phyloP scores from a whole-genome alignment of 2,329 filamentous ascomycete genomes.

The Coleophoma crateriformis region DNA sequence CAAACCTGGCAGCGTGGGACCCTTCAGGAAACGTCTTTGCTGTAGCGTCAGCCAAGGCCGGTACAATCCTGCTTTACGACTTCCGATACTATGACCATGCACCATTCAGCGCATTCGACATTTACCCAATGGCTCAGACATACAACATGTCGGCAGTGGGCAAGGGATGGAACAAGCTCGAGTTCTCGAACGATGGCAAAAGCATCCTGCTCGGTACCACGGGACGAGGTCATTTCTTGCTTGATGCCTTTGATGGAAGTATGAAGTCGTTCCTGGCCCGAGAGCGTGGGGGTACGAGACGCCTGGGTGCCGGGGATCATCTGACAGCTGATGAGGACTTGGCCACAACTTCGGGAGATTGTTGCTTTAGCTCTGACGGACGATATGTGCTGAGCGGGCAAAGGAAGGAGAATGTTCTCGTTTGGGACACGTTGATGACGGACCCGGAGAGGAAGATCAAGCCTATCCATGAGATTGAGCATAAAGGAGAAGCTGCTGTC shows the following conservation, averaged over 20 bases:
- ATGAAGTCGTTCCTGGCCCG: constrained; percentile 68
- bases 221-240: constrained; percentile 77
- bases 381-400: constrained; percentile 82
- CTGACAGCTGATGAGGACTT: constrained; percentile 20
- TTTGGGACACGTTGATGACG: constrained; percentile 74
- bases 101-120: constrained; percentile 81
- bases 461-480: constrained; percentile 59
- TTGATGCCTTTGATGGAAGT: constrained; percentile 87
- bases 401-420: constrained; percentile 62
- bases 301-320: constrained; percentile 48
- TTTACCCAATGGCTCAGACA: constrained; percentile 52
- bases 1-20: constrained; percentile 84
- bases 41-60: constrained; percentile 74
- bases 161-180: constrained; percentile 80
- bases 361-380: constrained; percentile 85
- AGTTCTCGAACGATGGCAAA: constrained; percentile 96
- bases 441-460: constrained; percentile 53
- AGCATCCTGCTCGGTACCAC: constrained; percentile 78
- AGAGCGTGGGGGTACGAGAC: constrained; percentile 46
- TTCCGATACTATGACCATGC: constrained; percentile 89
- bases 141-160: constrained; percentile 38
- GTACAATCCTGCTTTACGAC: constrained; percentile 84
- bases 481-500: constrained; percentile 64
- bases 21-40: constrained; percentile 90
- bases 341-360: constrained; percentile 65